Conservation (phyloP, 1,284 basidiomycete genomes). For the Tilletiopsis washingtonensis region DNA sequence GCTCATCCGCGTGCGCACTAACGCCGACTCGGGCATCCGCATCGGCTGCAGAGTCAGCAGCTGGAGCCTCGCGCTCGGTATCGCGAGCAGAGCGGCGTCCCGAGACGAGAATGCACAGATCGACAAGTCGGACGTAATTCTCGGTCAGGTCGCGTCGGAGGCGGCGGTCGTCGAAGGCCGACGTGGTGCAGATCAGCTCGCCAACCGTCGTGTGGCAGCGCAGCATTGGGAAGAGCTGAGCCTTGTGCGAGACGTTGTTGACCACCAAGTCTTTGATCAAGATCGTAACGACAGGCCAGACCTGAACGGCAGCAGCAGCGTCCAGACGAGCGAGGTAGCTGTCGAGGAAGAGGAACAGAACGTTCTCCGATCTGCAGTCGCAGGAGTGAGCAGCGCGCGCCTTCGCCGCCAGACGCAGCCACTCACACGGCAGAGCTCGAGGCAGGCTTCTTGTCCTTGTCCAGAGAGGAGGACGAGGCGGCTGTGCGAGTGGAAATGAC, state of each 20-base stretch:
- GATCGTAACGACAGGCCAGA: constrained; percentile 65
- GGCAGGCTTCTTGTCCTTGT: constrained; percentile 7
- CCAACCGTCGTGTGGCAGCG: constrained; percentile 74
- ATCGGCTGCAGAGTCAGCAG: too few species aligned
- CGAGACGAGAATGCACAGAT: constrained; percentile 66
- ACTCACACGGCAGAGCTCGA: constrained; percentile 8
- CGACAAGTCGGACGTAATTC: constrained; percentile 73
- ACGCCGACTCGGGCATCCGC: too few species aligned
- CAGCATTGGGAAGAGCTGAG: constrained; percentile 65
- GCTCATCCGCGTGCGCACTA: too few species aligned
- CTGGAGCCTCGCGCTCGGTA: too few species aligned
- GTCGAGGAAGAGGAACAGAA: constrained; percentile 75
- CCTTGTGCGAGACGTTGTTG: constrained; percentile 16
- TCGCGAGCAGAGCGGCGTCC: constrained; percentile 65
- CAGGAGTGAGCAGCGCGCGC: too few species aligned
- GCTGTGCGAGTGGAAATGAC: constrained; percentile 25
- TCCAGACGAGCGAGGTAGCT: constrained; percentile 77
- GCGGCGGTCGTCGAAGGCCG: constrained; percentile 79
- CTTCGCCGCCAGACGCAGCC: too few species aligned
- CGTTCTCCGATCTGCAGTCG: constrained; percentile 34
- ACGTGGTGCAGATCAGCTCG: constrained; percentile 70
- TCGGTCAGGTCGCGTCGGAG: constrained; percentile 90
- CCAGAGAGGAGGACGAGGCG: constrained; percentile 2
- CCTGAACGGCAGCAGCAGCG: constrained; percentile 78
- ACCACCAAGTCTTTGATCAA: constrained; percentile 70